A percentile compares a stretch with the other conserved stretches of the same genome.
These are phyloP conservation scores for Fusarium xyrophilum DNA, from an alignment of 2,329 filamentous ascomycete species.

Conservation along the genomic window DNA sequence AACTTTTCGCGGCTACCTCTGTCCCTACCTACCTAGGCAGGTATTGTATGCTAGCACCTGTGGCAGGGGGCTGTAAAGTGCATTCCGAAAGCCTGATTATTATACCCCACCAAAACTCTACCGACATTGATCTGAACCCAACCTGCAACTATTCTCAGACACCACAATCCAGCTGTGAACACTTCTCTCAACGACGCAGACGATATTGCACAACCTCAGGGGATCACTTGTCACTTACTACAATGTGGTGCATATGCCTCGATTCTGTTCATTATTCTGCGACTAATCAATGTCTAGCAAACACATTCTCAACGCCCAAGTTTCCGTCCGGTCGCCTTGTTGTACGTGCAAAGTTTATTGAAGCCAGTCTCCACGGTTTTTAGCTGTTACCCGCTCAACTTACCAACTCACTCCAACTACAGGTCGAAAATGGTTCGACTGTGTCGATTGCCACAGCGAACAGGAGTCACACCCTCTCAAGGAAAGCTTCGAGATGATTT, in stretches of 20 bases:
- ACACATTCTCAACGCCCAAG: slow-evolving; percentile 97
- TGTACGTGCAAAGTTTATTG: slow-evolving; percentile 64
- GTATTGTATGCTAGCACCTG: not conserved
- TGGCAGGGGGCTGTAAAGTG: slow-evolving; percentile 14
- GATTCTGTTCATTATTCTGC: not conserved
- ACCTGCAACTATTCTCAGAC: not conserved
- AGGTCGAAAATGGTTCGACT: slow-evolving; percentile 99
- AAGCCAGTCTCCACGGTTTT: not conserved
- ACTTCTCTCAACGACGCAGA: not conserved
- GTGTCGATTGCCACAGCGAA: slow-evolving; percentile 91
- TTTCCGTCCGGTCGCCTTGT: slow-evolving; percentile 93
- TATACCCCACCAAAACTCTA: slow-evolving; percentile 33
- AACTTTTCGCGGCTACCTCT: no score
- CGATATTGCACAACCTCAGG: not conserved
- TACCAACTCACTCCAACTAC: not conserved
- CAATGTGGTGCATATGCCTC: slow-evolving; percentile 49
- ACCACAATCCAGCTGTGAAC: not conserved
- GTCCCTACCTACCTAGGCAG: not conserved
- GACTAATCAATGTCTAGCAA: slow-evolving; percentile 66
- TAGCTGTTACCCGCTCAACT: not conserved
- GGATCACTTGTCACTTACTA: not conserved
- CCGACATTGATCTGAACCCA: slow-evolving; percentile 6
- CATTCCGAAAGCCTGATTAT: slow-evolving; percentile 22
- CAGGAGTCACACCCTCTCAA: slow-evolving; percentile 76
- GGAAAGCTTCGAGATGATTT: slow-evolving; percentile 85